Evolutionary conservation across 2,329 filamentous ascomycete genomes (phyloP).

Genomic region (Albifimbria verrucaria): DNA sequence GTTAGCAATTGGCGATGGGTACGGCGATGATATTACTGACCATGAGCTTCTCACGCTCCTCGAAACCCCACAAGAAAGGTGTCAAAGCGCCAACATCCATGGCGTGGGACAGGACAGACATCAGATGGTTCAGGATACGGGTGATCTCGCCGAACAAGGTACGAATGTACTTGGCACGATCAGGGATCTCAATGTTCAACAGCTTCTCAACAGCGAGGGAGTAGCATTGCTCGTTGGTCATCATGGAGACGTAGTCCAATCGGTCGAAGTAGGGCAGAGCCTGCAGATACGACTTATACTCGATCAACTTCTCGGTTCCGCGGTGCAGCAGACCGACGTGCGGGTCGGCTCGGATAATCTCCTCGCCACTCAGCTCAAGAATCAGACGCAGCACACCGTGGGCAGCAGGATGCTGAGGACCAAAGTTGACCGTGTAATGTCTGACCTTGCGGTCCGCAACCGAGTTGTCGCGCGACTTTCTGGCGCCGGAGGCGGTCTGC

Average conservation of each 20-base stretch:
- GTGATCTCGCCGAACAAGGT: conserved; percentile 96
- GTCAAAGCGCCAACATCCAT: conserved; percentile 99
- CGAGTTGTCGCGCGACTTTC: conserved; percentile 46
- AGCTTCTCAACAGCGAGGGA: conserved; percentile 96
- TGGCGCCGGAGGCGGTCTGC: conserved; percentile 36
- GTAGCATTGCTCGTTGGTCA: conserved; percentile 99
- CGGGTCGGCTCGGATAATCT: conserved; percentile 93
- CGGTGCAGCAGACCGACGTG: conserved; percentile 95
- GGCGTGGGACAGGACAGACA: conserved; percentile 95
- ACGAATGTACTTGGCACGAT: conserved; percentile 94
- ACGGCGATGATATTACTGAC: conserved; percentile 46
- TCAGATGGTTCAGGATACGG: conserved; percentile 90
- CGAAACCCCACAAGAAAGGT: conserved; percentile 98
- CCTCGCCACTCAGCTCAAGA: conserved; percentile 95
- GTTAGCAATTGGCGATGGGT: background rate
- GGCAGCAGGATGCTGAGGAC: conserved; percentile 95
- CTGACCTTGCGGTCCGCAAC: conserved; percentile 76
- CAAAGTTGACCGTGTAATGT: conserved; percentile 99
- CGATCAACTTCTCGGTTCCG: conserved; percentile 98
- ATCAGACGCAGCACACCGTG: conserved; percentile 98
- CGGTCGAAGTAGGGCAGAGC: conserved; percentile 98
- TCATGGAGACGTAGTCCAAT: conserved; percentile 99
- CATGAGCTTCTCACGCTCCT: conserved; percentile 99
- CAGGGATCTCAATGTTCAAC: conserved; percentile 92
- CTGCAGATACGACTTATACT: conserved; percentile 99